Base-by-base conservation (phyloP, 192 early-diverging fungal genomes). In the Umbelopsis vinacea region DNA sequence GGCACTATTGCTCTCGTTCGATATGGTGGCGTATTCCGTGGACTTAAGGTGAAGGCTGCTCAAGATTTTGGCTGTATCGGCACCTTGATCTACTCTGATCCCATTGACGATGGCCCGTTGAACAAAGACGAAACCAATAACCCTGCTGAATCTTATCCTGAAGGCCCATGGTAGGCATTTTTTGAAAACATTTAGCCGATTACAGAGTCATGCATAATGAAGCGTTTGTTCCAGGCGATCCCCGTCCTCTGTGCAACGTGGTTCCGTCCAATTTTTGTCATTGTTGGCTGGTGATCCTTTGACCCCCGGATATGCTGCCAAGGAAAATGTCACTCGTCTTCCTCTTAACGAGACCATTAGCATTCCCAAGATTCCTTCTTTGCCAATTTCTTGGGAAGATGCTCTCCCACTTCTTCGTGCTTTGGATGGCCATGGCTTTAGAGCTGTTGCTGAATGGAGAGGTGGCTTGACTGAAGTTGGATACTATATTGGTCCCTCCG, bases 21-120 rank as follows among this genome's bases (percentile, higher is more conserved):
- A 63, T 89, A 90, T 57, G 90, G 89, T 54, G 74, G 72, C 10
- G 71, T 84, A 19, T 84, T 84, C 73, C 84, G 90, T 54, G 84
- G 86, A 24, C 47, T 89, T 17, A 90, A 91, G 68, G 85, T 91
- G 12, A 73, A 80, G 9, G 87, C 80, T 29, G 90, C 90, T 17
- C 83, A 89, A 76, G 48, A 75, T 0, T 74, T 71, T 33, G 90
- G 90, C 11, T 84, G 84, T 21, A 72, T 74, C 2, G 90, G 89
- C 24, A 83, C 84, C 57, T 72, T 91, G 14, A 81, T 91, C 37
- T 91, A 89, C 71, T 85, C 83, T 23, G 90, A 91, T 68, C 90
- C 90, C 6, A 80, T 81, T 17, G 89, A 91, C 46, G 90, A 90
- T 67, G 90, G 90, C 12, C 85, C 80, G 8, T 22, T 78, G 14